Conservation (phyloP, 1,284 basidiomycete species). For the Leccinum ambiguum region DNA sequence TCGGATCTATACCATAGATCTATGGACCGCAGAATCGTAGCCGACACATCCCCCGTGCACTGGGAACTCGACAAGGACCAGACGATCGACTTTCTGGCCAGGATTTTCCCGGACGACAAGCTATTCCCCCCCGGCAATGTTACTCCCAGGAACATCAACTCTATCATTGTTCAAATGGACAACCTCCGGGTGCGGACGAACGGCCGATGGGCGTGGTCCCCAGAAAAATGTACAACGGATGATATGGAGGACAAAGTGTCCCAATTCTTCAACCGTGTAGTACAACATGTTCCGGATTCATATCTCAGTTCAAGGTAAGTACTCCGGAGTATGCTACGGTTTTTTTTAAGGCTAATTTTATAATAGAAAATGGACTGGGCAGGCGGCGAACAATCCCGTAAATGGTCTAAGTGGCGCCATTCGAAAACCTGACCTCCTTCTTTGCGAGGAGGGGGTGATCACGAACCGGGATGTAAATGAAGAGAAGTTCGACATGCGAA, state of each 20-base stretch:
- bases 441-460: no score
- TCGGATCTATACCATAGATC: background rate
- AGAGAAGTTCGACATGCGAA: no score
- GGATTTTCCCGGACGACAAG: background rate
- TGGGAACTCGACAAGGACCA: conserved; percentile 1
- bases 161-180: background rate
- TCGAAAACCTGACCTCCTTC: no score
- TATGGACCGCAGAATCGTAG: conserved; percentile 5
- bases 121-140: background rate
- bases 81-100: background rate
- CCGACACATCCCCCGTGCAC: conserved; percentile 6
- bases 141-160: background rate
- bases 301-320: no score
- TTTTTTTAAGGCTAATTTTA: no score
- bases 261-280: background rate
- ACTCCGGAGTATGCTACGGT: no score
- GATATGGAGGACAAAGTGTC: background rate
- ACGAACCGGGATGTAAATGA: no score
- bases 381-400: no score
- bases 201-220: background rate
- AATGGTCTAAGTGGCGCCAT: no score
- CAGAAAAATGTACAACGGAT: background rate
- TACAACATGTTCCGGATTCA: background rate
- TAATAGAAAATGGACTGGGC: no score
- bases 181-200: background rate